Percentiles rank a stretch among this genome's conserved stretches.
phyloP scores from a whole-genome alignment of 139 green algal genomes.

The Trebouxia sp. region DNA sequence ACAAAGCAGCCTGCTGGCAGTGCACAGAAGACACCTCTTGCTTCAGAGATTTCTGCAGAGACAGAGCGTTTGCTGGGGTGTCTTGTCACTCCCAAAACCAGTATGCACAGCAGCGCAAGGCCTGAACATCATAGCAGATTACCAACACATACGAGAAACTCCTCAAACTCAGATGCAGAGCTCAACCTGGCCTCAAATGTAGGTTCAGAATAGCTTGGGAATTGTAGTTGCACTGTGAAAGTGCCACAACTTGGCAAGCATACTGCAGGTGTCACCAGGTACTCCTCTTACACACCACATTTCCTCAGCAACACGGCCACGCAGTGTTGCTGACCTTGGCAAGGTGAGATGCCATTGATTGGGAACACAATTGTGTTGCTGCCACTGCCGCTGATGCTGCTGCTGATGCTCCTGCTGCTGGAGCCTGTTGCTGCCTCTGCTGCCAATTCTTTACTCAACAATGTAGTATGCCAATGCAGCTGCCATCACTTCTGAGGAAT shows the following conservation, averaged over 20 bases:
- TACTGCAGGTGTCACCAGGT: background rate
- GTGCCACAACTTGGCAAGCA: no score
- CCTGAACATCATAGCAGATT: no score
- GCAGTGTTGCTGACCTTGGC: conserved; percentile 8
- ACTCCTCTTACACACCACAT: background rate
- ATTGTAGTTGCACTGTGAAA: no score
- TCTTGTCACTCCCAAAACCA: background rate
- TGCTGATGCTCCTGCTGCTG: no score
- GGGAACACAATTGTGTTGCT: no score
- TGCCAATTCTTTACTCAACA: no score
- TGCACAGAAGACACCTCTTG: background rate
- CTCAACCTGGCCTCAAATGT: no score
- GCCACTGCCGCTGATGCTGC: background rate
- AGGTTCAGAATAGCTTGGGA: no score
- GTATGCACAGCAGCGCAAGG: background rate
- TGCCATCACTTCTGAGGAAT: conserved; percentile 30
- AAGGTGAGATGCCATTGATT: conserved; percentile 2
- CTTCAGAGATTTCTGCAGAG: conserved; percentile 14
- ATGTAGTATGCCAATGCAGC: background rate
- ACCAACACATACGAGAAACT: no score
- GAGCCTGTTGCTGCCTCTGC: no score
- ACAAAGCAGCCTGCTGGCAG: background rate
- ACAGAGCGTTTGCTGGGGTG: conserved; percentile 16
- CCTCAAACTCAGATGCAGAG: no score
- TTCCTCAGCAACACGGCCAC: no score